A percentile compares a stretch with the other conserved stretches of the same genome.
These are phyloP conservation scores for Neurospora sp. DNA, from an alignment of 495 filamentous ascomycete genomes.

Conservation along the genomic window DNA sequence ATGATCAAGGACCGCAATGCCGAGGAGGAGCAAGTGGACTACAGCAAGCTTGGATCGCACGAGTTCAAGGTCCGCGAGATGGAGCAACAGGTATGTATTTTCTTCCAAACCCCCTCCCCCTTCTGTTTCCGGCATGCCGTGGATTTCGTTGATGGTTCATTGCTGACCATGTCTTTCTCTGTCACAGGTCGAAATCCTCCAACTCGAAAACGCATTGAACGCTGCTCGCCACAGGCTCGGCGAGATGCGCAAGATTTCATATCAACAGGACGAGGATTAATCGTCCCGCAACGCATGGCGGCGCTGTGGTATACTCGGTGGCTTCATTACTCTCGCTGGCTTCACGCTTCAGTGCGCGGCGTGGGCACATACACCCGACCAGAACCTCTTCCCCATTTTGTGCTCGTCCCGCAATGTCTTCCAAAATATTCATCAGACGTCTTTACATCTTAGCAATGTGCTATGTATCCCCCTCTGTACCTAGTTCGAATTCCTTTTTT, in stretches of 20 bases:
- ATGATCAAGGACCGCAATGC: constrained; percentile 81
- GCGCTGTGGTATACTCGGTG: not conserved
- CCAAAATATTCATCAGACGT: not conserved
- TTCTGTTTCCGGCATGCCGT: not conserved
- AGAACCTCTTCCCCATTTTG: not conserved
- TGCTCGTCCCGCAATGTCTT: not conserved
- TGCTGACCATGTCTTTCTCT: constrained; percentile 8
- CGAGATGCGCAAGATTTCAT: constrained; percentile 98
- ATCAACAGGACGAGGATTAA: constrained; percentile 60
- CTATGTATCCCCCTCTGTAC: not conserved
- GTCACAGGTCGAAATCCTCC: constrained; percentile 83
- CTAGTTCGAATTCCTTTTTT: not conserved
- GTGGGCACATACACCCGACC: not conserved
- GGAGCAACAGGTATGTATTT: constrained; percentile 87
- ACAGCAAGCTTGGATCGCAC: constrained; percentile 73
- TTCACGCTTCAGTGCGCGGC: not conserved
- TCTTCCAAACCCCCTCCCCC: constrained; percentile 3
- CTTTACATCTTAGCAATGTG: not conserved
- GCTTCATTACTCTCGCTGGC: not conserved
- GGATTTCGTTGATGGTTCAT: not conserved
- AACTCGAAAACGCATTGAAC: constrained; percentile 82
- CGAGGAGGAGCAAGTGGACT: constrained; percentile 84
- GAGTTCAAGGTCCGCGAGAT: constrained; percentile 99
- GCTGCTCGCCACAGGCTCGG: constrained; percentile 75
- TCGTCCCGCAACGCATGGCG: not conserved